These are phyloP conservation scores for Rhododendron kiyosumense DNA, from an alignment of 148 eudicot species.

Conservation along the genomic window DNA sequence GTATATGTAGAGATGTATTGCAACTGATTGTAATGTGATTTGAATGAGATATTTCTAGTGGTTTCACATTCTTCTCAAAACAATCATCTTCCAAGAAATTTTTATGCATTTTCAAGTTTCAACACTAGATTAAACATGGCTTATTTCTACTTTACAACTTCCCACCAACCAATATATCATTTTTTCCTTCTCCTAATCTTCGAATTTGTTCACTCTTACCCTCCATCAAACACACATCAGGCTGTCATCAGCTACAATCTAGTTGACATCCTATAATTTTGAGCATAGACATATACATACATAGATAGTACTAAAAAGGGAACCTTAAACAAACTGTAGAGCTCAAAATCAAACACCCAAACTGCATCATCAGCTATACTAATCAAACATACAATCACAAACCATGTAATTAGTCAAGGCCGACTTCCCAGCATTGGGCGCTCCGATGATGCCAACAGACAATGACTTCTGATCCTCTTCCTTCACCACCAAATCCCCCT, in stretches of 20 bases:
- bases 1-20: too few species aligned
- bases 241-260: too few species aligned
- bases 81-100: too few species aligned
- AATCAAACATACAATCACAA: slow-evolving; percentile 13
- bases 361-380: not conserved
- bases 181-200: not conserved
- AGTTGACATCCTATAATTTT: not conserved
- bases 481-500: slow-evolving; percentile 40
- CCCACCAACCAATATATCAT: not conserved
- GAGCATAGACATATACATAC: not conserved
- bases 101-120: too few species aligned
- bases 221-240: not conserved
- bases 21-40: too few species aligned
- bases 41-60: too few species aligned
- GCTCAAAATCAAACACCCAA: not conserved
- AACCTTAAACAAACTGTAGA: not conserved
- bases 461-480: slow-evolving; percentile 77
- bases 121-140: too few species aligned
- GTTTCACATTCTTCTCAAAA: too few species aligned
- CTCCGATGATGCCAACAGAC: slow-evolving; percentile 88
- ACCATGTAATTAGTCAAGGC: slow-evolving; percentile 90
- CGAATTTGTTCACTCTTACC: not conserved
- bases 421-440: slow-evolving; percentile 98
- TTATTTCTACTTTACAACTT: not conserved
- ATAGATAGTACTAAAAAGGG: not conserved